These are phyloP conservation scores for Globisporangium heterothallicum DNA, from an alignment of 352 stramenopile genomes.

Conservation along the genomic window DNA sequence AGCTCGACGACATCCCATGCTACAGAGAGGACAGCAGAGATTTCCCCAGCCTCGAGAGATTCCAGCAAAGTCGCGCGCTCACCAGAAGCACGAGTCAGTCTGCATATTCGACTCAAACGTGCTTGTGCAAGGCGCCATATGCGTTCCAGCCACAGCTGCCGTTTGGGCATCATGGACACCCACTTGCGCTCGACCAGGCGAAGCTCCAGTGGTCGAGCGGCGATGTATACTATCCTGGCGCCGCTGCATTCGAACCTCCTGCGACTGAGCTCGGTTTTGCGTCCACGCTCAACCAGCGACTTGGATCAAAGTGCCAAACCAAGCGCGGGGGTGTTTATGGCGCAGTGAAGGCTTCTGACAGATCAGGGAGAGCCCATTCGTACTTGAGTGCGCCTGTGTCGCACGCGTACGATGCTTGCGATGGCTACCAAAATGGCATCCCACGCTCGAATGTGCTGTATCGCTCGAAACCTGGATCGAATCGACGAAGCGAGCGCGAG, in stretches of 20 bases:
- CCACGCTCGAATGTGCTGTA: slow-evolving; percentile 25
- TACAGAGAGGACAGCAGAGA: background rate
- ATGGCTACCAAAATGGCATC: slow-evolving; percentile 20
- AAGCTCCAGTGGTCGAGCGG: slow-evolving; percentile 9
- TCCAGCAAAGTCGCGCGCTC: background rate
- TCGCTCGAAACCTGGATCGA: slow-evolving; percentile 22
- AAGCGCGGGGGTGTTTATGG: slow-evolving; percentile 7
- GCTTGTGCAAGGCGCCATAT: slow-evolving; percentile 3
- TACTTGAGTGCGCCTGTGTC: background rate
- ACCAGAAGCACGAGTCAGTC: slow-evolving; percentile 7
- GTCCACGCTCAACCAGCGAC: background rate
- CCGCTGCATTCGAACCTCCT: background rate
- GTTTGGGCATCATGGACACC: background rate
- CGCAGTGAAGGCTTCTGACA: slow-evolving; percentile 7
- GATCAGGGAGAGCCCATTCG: slow-evolving; percentile 1
- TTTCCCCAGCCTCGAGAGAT: background rate
- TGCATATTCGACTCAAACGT: background rate
- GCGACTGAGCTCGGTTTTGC: background rate
- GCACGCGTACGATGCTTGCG: slow-evolving; percentile 16
- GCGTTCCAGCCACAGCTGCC: background rate
- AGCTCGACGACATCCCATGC: background rate
- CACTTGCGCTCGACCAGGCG: background rate
- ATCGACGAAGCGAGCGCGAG: slow-evolving; percentile 26
- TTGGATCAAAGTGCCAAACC: background rate
- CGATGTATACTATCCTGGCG: slow-evolving; percentile 1